Percentiles rank a stretch among this genome's conserved stretches.
phyloP scores from a whole-genome alignment of 345 rosid genomes.

The Lumnitzera littorea region DNA sequence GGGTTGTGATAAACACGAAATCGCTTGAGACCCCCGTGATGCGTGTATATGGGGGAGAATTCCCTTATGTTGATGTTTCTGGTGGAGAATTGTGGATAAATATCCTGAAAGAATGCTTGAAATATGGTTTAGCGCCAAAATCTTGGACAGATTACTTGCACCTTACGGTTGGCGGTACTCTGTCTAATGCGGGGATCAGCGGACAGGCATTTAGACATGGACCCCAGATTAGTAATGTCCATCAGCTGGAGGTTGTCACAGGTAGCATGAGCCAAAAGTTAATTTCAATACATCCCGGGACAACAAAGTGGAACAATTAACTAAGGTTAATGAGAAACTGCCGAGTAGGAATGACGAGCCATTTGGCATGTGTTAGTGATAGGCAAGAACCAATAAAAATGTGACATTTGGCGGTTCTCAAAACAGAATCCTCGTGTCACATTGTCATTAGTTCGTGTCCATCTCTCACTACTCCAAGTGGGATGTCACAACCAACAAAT shows the following conservation, averaged over 20 bases:
- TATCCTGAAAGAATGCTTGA: conserved; percentile 60
- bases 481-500: no score
- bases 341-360: no score
- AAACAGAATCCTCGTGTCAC: neutral
- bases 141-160: conserved; percentile 95
- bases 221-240: conserved; percentile 95
- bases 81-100: conserved; percentile 95
- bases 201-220: conserved; percentile 92
- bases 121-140: conserved; percentile 78
- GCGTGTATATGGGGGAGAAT: conserved; percentile 34
- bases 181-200: conserved; percentile 91
- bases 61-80: conserved; percentile 64
- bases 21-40: conserved; percentile 41
- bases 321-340: no score
- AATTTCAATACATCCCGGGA: neutral
- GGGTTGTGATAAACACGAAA: conserved; percentile 82
- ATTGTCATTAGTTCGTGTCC: no score
- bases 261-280: conserved; percentile 36
- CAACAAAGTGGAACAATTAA: no score
- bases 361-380: no score
- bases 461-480: no score
- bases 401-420: no score
- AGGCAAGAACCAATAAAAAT: no score
- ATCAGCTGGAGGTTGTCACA: conserved; percentile 85
- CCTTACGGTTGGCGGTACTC: conserved; percentile 91